A percentile compares a stretch with the other conserved stretches of the same genome.
Evolutionary conservation across 495 filamentous ascomycete species (phyloP).

Genomic region (Aspergillus bertholletiae): DNA sequence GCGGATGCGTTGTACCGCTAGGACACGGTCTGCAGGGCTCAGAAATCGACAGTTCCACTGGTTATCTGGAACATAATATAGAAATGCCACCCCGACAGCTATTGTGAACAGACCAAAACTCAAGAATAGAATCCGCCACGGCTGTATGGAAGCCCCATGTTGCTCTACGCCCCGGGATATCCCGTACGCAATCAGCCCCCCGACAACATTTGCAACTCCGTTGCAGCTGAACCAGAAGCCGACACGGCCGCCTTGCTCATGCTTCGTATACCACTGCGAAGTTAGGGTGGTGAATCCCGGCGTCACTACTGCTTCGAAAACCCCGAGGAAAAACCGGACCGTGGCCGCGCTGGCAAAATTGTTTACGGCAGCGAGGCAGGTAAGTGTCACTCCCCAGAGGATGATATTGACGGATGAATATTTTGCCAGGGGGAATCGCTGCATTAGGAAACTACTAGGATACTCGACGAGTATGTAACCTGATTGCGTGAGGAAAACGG

Average conservation of each 20-base stretch:
- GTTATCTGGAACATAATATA: not conserved
- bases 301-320: not conserved
- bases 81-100: not conserved
- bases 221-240: slow-evolving; percentile 3
- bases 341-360: not conserved
- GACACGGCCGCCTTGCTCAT: slow-evolving; percentile 1
- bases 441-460: not conserved
- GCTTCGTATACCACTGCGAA: not conserved
- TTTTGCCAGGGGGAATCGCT: not conserved
- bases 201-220: not conserved
- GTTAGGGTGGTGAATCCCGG: slow-evolving; percentile 6
- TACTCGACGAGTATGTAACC: not conserved
- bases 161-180: not conserved
- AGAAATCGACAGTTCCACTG: not conserved
- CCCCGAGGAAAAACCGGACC: not conserved
- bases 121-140: not conserved
- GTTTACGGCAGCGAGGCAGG: not conserved
- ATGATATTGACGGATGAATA: not conserved
- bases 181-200: slow-evolving; percentile 1
- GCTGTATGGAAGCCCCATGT: not conserved
- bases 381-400: not conserved
- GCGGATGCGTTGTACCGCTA: not conserved
- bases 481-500: not conserved
- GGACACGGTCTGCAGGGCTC: not conserved
- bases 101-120: not conserved